Evolutionary conservation across 352 stramenopile genomes (phyloP), one percentile per base, ranked within the genome.

Genomic region (Phytophthora pisi): DNA sequence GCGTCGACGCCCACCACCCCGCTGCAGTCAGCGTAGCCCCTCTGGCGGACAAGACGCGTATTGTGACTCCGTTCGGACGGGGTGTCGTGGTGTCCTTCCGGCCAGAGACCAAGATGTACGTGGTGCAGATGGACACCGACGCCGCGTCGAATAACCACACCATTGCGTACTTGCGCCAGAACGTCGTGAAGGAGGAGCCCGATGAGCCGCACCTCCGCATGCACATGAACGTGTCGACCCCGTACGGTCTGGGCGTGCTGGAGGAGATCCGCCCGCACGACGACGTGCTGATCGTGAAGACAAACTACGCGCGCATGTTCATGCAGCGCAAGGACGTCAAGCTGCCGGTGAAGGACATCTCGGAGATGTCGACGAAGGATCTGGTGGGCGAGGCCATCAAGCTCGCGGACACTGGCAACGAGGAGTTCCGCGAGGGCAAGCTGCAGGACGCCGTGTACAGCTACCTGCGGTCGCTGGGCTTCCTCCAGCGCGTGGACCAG

Each of bases 241-340:
- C 86, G 31, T 96, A 94, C 57, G 88, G 88, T 8, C 52, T 67
- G 11, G 88, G 88, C 16, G 57, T 78, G 15, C 75, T 96, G 31
- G 79, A 88, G 18, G 83, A 91, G 45, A 86, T 94, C 23, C 88
- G 88, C 10, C 66, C 79, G 1, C 64, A 78, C 18, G 84, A 94
- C 31, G 84, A 84, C 13, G 78, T 96, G 3, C 52, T 93, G 23
- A 69, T 92, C 28, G 82, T 96, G 18, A 75, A 89, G 64, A 82
- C 78, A 2, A 65, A 78, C 16, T 94, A 88, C 50, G 86, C 75
- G 5, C 78, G 72, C 45, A 75, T 96, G 78, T 96, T 83, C 67
- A 89, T 96, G 82, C 86, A 96, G 53, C 81, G 78, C 28, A 90
- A 88, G 71, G 86, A 94, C 34, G 82, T 96, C 4, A 82, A 79